Evolutionary conservation across 306 rosid genomes (phyloP).

Genomic region (Prinsepia uniflora): DNA sequence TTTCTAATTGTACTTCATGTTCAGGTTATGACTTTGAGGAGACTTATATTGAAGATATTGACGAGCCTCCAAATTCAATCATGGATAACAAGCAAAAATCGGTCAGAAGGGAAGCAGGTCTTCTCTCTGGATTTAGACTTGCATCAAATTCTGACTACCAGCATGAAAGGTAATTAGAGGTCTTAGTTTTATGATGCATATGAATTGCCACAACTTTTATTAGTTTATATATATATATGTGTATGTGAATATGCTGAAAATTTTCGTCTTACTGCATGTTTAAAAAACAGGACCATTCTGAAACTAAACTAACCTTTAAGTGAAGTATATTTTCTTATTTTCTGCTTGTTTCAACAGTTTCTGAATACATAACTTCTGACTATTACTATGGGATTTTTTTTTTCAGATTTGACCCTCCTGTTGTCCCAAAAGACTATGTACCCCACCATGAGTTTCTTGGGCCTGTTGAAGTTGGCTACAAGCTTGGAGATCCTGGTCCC

Average conservation of each 20-base stretch:
- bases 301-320: neutral
- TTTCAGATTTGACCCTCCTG: slow-evolving; percentile 77
- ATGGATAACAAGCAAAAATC: slow-evolving; percentile 49
- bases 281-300: neutral
- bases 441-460: slow-evolving; percentile 71
- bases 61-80: slow-evolving; percentile 59
- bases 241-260: neutral
- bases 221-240: neutral
- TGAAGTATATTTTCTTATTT: neutral
- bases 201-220: neutral
- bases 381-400: slow-evolving; percentile 16
- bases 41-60: slow-evolving; percentile 66
- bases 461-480: slow-evolving; percentile 58
- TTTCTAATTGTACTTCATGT: slow-evolving; percentile 22
- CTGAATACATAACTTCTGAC: slow-evolving; percentile 17
- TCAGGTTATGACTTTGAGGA: slow-evolving; percentile 75
- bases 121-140: slow-evolving; percentile 72
- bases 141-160: slow-evolving; percentile 74
- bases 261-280: neutral
- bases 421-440: slow-evolving; percentile 70
- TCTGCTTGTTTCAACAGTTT: neutral
- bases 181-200: neutral
- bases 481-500: slow-evolving; percentile 65
- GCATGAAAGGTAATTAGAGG: slow-evolving; percentile 60
- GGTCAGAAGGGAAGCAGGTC: slow-evolving; percentile 43